Base-by-base conservation (phyloP, 2,329 filamentous ascomycete genomes). In the Pyrenophora teres region DNA sequence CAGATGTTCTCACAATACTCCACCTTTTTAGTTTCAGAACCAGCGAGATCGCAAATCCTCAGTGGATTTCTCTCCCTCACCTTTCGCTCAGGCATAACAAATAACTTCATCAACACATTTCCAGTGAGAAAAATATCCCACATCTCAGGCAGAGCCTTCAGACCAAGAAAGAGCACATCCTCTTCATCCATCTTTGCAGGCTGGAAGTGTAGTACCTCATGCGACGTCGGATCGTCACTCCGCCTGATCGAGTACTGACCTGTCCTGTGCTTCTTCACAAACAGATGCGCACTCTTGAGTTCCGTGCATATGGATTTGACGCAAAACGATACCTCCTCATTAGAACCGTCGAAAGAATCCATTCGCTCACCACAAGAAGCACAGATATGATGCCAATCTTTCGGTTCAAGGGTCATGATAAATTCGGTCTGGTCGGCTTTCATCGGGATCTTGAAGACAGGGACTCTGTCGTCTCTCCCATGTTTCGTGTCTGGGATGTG, bases 151-250 rank as follows among this genome's bases (percentile, higher is more conserved):
- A 6, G 8, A 36, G n/a, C 9, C 7, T 18, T 15, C 21, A n/a
- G 25, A 9, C 31, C n/a, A 18, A 36, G 41, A 4, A 25, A 2
- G n/a, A 44, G 15, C 5, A n/a, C 31, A 21, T 44, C 41, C 13
- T 33, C 25, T 19, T 18, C 32, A 8, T 25, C 41, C 10, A 15
- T 9, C 9, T 36, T 36, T 6, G n/a, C 18, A 13, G 31, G 19
- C 9, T 44, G n/a, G n/a, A 44, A 44, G n/a, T 36, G 31, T 7
- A 44, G 5, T 13, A 44, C 41, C 13, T 44, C 31, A 23, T 44
- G 25, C 15, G 19, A n/a, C 23, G 19, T 16, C n/a, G n/a, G 15
- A 25, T 36, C 31, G n/a, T 32, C 41, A 9, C 19, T 18, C 12
- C 31, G 19, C 16, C n/a, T 35, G 21, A 36, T 35, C n/a, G 33